Base-by-base conservation (phyloP, 73 alveolate species). In the Paramecium octaurelia region DNA sequence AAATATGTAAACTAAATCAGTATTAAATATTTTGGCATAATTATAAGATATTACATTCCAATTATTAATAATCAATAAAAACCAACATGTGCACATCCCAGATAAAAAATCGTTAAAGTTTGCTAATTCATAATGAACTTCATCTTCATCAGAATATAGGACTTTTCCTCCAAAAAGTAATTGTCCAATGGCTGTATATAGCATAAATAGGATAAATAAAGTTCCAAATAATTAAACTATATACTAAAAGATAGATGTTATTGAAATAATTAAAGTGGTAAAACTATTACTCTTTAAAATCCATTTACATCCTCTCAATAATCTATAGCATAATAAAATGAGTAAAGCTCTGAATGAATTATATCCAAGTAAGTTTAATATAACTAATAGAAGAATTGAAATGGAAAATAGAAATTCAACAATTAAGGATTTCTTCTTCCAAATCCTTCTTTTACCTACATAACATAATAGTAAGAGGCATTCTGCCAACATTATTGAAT, bases 11-110 rank as follows among this genome's bases (percentile, higher is more conserved):
- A 44, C 70, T 20, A 42, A 27, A 44, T 80, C 91, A 23, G 43
- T 42, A 42, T 80, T 46, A 21, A 80, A 44, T 27, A 80, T 21
- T 80, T 44, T 23, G 1, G 76, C 70, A 80, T 44, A 80, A 18
- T 44, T 43, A 44, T 10, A 48, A 75, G 88, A 75, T 1, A 75
- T 75, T 20, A 75, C 58, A 75, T 75, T 75, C 88, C 88, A 75
- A 40, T 75, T 75, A 75, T 75, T 75, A 75, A 75, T 75, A 8
- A 75, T 40, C 4, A 75, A 10, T 20, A 75, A 24, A 36, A 40
- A 34, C 88, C 88, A 75, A 36, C 88, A 75, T 34, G 88, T 75
- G 8, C 58, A 36, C 38, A 75, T 34, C 14, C 88, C 88, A 12
- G 88, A 75, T 75, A 75, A 11, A 24, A 75, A 36, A 75, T 75